Evolutionary conservation across 768 basidiomycete species (phyloP).

Genomic region (Rhizopogon roseolus): DNA sequence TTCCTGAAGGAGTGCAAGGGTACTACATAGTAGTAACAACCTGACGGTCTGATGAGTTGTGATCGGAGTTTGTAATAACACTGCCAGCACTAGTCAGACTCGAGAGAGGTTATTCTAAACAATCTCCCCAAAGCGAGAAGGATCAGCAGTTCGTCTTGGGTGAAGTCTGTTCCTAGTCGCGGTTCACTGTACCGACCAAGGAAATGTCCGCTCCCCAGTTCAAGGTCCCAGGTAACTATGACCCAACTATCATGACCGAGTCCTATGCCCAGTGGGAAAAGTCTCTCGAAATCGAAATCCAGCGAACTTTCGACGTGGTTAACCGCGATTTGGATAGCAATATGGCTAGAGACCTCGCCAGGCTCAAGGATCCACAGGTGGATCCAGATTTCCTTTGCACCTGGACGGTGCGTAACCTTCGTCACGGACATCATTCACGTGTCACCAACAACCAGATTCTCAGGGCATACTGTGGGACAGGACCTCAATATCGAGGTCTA

Average conservation of each 20-base stretch:
- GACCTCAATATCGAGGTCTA: neutral
- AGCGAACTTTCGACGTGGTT: neutral
- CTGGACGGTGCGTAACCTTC: neutral
- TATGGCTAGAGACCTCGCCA: neutral
- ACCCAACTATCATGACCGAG: neutral
- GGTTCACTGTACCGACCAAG: conserved; percentile 12
- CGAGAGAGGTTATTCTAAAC: too few species aligned
- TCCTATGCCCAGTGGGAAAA: conserved; percentile 1
- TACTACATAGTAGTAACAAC: too few species aligned
- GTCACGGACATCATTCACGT: neutral
- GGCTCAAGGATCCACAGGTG: neutral
- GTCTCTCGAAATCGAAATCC: conserved; percentile 1
- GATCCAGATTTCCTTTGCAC: neutral
- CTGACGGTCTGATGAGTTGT: too few species aligned
- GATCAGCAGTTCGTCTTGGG: too few species aligned
- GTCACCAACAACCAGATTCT: neutral
- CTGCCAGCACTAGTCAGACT: too few species aligned
- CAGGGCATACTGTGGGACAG: neutral
- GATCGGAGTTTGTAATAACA: too few species aligned
- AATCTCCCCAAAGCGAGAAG: too few species aligned
- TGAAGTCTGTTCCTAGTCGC: conserved; percentile 27
- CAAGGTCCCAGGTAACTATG: neutral
- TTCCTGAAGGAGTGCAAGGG: too few species aligned
- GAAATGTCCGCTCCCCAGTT: neutral
- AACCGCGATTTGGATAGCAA: neutral